phyloP scores from a whole-genome alignment of 1,139 yeast genomes.

The Saccharomyces hybrid region DNA sequence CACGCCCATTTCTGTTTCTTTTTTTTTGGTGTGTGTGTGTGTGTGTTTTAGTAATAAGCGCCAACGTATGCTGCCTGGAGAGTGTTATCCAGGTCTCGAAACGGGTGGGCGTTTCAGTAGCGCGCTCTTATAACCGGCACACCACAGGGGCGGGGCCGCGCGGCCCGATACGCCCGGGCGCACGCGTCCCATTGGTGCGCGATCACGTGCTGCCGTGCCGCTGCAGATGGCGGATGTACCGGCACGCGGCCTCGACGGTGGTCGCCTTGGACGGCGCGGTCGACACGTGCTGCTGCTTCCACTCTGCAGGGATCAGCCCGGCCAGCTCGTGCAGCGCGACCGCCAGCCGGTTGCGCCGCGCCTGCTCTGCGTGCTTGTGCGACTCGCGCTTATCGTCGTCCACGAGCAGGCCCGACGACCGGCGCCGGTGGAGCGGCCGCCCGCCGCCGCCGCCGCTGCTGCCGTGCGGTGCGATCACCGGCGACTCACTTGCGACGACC shows the following conservation, averaged over 20 bases:
- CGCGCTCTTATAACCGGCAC: not conserved
- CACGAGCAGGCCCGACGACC: not conserved
- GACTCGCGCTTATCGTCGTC: constrained; percentile 52
- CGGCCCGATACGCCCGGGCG: not conserved
- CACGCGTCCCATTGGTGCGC: not conserved
- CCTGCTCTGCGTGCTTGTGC: constrained; percentile 94
- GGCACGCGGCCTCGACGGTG: constrained; percentile 82
- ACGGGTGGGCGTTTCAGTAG: not conserved
- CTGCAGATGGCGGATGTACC: constrained; percentile 49
- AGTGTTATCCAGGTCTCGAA: not conserved
- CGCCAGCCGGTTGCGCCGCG: constrained; percentile 87
- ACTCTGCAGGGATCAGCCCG: constrained; percentile 48
- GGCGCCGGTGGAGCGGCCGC: not conserved
- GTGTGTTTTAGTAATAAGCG: not conserved
- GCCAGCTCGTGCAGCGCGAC: constrained; percentile 72
- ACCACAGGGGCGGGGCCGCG: not conserved
- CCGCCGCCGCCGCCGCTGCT: not conserved
- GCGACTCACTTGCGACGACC: constrained; percentile 24
- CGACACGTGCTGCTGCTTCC: constrained; percentile 44
- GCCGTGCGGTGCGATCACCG: constrained; percentile 25
- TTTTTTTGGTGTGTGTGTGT: not conserved
- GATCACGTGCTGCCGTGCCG: constrained; percentile 6
- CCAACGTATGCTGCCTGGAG: not conserved
- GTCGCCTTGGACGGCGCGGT: constrained; percentile 79
- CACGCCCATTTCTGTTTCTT: constrained; percentile 31